A percentile compares a stretch with the other conserved stretches of the same genome.
Evolutionary conservation across 495 filamentous ascomycete species (phyloP).

Genomic region (Aspergillus indologenus): DNA sequence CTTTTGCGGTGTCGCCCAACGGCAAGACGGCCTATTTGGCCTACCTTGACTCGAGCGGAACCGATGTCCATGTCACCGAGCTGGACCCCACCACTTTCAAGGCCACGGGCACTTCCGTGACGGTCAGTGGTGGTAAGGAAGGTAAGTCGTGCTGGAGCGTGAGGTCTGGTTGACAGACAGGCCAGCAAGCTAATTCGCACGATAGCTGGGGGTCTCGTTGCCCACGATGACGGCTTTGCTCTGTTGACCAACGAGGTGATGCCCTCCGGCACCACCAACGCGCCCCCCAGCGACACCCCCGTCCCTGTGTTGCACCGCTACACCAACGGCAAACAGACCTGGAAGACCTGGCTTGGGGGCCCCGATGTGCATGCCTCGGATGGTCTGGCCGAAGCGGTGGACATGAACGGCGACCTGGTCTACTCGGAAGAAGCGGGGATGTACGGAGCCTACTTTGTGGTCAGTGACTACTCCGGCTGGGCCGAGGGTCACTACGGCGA

Average conservation of each 20-base stretch:
- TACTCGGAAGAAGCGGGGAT: conserved; percentile 47
- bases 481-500: conserved; percentile 53
- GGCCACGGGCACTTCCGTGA: conserved; percentile 42
- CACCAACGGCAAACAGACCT: conserved; percentile 44
- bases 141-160: too few relatives aligned
- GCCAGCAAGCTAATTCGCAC: background rate
- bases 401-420: conserved; percentile 55
- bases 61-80: conserved; percentile 48
- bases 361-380: conserved; percentile 43
- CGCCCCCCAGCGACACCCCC: conserved; percentile 42
- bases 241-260: conserved; percentile 49
- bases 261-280: conserved; percentile 43
- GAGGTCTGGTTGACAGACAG: background rate
- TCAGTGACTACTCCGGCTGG: conserved; percentile 50
- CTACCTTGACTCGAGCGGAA: conserved; percentile 47
- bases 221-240: conserved; percentile 55
- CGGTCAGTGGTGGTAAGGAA: conserved; percentile 45
- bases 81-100: conserved; percentile 43
- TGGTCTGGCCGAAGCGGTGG: conserved; percentile 43
- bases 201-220: conserved; percentile 50
- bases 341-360: conserved; percentile 51
- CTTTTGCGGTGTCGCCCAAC: conserved; percentile 50
- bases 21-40: conserved; percentile 52
- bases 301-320: conserved; percentile 49
- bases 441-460: conserved; percentile 55